These are phyloP conservation scores for Schrenkiella parvula DNA, from an alignment of 345 rosid genomes.

Conservation along the genomic window DNA sequence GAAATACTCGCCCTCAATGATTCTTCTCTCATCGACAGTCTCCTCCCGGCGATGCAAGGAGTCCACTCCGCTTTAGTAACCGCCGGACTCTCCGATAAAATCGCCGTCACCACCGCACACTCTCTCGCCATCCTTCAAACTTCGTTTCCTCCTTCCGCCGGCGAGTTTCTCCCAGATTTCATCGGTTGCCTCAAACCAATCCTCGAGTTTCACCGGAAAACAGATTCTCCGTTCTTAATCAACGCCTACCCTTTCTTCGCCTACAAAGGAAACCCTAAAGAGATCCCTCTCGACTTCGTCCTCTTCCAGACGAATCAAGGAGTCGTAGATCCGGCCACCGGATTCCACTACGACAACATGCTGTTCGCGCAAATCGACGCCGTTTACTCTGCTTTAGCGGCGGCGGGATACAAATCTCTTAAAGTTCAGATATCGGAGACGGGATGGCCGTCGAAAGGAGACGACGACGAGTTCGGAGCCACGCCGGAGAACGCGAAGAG, in stretches of 20 bases:
- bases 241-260: slow-evolving; percentile 97
- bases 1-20: slow-evolving; percentile 78
- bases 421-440: slow-evolving; percentile 82
- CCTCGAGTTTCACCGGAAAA: slow-evolving; percentile 59
- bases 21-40: slow-evolving; percentile 44
- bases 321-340: slow-evolving; percentile 56
- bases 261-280: slow-evolving; percentile 74
- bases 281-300: slow-evolving; percentile 68
- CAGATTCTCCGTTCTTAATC: slow-evolving; percentile 72
- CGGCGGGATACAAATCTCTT: slow-evolving; percentile 60
- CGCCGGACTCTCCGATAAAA: slow-evolving; percentile 59
- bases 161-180: slow-evolving; percentile 67
- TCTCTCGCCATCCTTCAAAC: slow-evolving; percentile 61
- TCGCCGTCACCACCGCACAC: slow-evolving; percentile 76
- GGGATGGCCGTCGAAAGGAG: slow-evolving; percentile 99
- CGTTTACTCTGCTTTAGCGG: slow-evolving; percentile 62
- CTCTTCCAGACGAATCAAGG: slow-evolving; percentile 76
- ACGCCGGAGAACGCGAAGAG: slow-evolving; percentile 75
- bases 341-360: slow-evolving; percentile 86
- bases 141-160: slow-evolving; percentile 90
- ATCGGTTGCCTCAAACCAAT: slow-evolving; percentile 44
- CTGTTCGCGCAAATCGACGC: slow-evolving; percentile 89
- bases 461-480: slow-evolving; percentile 76
- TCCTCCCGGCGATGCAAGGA: slow-evolving; percentile 83
- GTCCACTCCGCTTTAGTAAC: slow-evolving; percentile 63